Evolutionary conservation across 2,329 filamentous ascomycete genomes (phyloP).

Genomic region (Didymella arachidicola): DNA sequence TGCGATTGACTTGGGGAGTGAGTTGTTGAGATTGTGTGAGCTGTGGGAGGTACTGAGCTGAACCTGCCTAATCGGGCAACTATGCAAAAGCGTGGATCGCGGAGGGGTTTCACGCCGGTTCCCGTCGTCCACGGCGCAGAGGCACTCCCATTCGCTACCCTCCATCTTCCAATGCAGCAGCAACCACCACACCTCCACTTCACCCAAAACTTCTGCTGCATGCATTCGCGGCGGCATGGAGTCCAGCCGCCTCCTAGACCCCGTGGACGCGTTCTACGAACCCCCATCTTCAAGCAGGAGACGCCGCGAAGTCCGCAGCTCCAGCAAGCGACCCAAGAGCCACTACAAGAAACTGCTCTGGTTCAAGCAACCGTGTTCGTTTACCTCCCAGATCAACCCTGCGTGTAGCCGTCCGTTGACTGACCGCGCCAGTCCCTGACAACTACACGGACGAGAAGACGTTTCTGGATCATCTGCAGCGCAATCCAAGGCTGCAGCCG

Average conservation of each 20-base stretch:
- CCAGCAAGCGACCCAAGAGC: slow-evolving; percentile 72
- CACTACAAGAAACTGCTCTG: slow-evolving; percentile 96
- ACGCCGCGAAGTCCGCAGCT: slow-evolving; percentile 64
- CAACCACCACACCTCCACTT: not conserved
- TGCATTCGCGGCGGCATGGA: slow-evolving; percentile 19
- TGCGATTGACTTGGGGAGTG: not conserved
- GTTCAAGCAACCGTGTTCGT: slow-evolving; percentile 92
- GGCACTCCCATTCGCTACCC: too few relatives aligned
- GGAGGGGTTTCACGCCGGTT: too few relatives aligned
- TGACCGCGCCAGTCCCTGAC: slow-evolving; percentile 74
- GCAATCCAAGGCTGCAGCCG: slow-evolving; percentile 89
- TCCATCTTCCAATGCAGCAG: not conserved
- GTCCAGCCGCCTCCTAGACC: slow-evolving; percentile 24
- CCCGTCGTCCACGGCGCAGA: too few relatives aligned
- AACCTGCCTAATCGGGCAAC: too few relatives aligned
- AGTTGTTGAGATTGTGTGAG: too few relatives aligned
- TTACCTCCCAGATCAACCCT: too few relatives aligned
- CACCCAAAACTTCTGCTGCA: not conserved
- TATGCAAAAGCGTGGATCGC: too few relatives aligned
- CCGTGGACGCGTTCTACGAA: slow-evolving; percentile 23
- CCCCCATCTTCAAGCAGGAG: slow-evolving; percentile 42
- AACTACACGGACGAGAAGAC: slow-evolving; percentile 98
- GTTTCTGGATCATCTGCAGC: slow-evolving; percentile 93
- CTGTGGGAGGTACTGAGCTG: too few relatives aligned
- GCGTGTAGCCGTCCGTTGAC: not conserved